phyloP scores from a whole-genome alignment of 2,329 filamentous ascomycete species.

The Alternaria brassicicola region DNA sequence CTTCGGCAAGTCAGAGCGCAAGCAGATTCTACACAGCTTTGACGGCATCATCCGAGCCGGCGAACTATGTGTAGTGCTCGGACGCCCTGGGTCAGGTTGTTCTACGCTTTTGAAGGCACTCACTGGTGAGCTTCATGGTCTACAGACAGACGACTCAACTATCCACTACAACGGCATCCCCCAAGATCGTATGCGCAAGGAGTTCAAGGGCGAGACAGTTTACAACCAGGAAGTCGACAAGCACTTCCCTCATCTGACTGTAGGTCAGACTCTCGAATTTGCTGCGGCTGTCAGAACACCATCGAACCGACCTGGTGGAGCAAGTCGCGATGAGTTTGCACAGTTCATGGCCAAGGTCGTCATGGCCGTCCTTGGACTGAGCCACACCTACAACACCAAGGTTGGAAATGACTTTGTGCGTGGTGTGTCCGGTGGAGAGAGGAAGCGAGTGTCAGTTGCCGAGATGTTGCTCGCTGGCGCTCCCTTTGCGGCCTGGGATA shows the following conservation, averaged over 20 bases:
- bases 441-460: constrained; percentile 67
- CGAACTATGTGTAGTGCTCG: constrained; percentile 56
- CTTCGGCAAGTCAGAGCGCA: constrained; percentile 55
- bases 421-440: constrained; percentile 66
- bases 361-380: constrained; percentile 61
- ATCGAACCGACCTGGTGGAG: constrained; percentile 44
- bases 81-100: constrained; percentile 63
- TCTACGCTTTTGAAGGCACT: constrained; percentile 68
- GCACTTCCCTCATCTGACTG: constrained; percentile 64
- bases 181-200: constrained; percentile 52
- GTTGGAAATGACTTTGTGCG: constrained; percentile 65
- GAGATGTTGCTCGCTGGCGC: constrained; percentile 55
- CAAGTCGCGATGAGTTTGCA: constrained; percentile 53
- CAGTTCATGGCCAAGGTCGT: constrained; percentile 57
- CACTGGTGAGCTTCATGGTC: constrained; percentile 64
- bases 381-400: constrained; percentile 62
- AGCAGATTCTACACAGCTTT: constrained; percentile 62
- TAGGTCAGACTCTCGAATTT: constrained; percentile 63
- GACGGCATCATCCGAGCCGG: constrained; percentile 60
- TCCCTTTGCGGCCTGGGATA: constrained; percentile 54
- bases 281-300: constrained; percentile 61
- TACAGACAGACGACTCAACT: constrained; percentile 59
- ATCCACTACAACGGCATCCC: constrained; percentile 67
- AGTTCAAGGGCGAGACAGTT: constrained; percentile 55
- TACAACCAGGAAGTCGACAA: constrained; percentile 57